Percentiles rank a stretch among this genome's conserved stretches.
These are phyloP conservation scores for Heterobasidion parviporum DNA, from an alignment of 1,284 basidiomycete genomes.

Conservation along the genomic window DNA sequence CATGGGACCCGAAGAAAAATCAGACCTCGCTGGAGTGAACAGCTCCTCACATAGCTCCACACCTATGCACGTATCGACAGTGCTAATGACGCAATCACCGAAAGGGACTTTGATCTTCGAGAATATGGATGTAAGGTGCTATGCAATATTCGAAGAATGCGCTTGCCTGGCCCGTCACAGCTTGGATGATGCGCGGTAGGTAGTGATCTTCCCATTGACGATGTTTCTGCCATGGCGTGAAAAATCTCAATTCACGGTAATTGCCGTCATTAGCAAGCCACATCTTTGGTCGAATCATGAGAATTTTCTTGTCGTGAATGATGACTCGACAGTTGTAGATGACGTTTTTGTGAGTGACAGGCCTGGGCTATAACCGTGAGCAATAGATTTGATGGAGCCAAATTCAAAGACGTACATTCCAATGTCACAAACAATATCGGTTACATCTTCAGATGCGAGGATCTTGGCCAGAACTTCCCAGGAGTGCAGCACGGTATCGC, in stretches of 20 bases:
- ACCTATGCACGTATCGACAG: conserved; percentile 92
- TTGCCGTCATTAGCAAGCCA: conserved; percentile 99
- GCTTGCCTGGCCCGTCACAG: conserved; percentile 80
- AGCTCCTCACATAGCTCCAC: conserved; percentile 96
- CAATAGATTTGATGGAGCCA: not conserved
- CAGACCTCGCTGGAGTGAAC: conserved; percentile 91
- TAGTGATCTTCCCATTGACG: conserved; percentile 84
- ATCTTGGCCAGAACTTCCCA: conserved; percentile 93
- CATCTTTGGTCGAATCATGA: conserved; percentile 97
- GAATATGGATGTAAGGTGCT: not conserved
- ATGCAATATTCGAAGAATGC: not conserved
- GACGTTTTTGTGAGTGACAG: conserved; percentile 92
- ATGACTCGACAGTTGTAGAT: conserved; percentile 96
- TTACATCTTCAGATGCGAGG: conserved; percentile 66
- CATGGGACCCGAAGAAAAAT: conserved; percentile 1
- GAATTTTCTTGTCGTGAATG: conserved; percentile 77
- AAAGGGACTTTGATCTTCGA: conserved; percentile 80
- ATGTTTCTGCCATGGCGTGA: conserved; percentile 92
- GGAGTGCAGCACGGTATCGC: conserved; percentile 90
- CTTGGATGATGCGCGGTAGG: conserved; percentile 80
- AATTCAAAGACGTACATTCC: conserved; percentile 65
- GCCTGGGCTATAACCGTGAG: conserved; percentile 44
- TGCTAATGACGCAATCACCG: conserved; percentile 91
- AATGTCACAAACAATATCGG: conserved; percentile 85
- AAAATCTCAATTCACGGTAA: conserved; percentile 93